A percentile compares a stretch with the other conserved stretches of the same genome.
phyloP scores from a whole-genome alignment of 108 stramenopile species.

The Craspedostauros australis region DNA sequence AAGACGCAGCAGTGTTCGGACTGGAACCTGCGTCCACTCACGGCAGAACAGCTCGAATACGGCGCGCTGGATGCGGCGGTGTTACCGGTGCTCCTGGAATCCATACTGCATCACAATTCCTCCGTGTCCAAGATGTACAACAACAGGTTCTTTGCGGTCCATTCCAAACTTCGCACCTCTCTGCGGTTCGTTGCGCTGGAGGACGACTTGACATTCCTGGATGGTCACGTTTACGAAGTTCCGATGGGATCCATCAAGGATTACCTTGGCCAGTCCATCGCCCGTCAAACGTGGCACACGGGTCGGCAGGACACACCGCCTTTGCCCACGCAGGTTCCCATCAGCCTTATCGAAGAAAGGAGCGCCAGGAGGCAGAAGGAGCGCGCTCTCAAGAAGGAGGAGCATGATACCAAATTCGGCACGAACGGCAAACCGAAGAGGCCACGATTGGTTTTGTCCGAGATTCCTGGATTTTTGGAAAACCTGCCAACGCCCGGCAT shows the following conservation, averaged over 20 bases:
- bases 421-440: not conserved
- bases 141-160: slow-evolving; percentile 12
- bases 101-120: slow-evolving; percentile 7
- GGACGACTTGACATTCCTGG: slow-evolving; percentile 3
- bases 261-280: slow-evolving; percentile 7
- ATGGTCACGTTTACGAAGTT: slow-evolving; percentile 10
- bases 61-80: slow-evolving; percentile 36
- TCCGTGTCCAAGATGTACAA: slow-evolving; percentile 6
- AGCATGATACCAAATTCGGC: slow-evolving; percentile 9
- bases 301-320: slow-evolving; percentile 2
- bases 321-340: slow-evolving; percentile 10
- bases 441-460: slow-evolving; percentile 12
- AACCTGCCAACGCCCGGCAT: slow-evolving; percentile 26
- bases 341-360: not conserved
- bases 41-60: slow-evolving; percentile 23
- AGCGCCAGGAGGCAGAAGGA: slow-evolving; percentile 9
- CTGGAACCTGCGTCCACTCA: slow-evolving; percentile 31
- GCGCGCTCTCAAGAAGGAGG: slow-evolving; percentile 7
- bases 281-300: slow-evolving; percentile 29
- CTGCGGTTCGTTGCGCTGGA: slow-evolving; percentile 11
- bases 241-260: slow-evolving; percentile 12
- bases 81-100: slow-evolving; percentile 13
- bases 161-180: slow-evolving; percentile 1
- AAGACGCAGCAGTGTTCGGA: slow-evolving; percentile 41
- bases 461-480: slow-evolving; percentile 7